Evolutionary conservation across 306 rosid species (phyloP), one percentile per base, ranked within the genome.

Genomic region (Vigna angularis): DNA sequence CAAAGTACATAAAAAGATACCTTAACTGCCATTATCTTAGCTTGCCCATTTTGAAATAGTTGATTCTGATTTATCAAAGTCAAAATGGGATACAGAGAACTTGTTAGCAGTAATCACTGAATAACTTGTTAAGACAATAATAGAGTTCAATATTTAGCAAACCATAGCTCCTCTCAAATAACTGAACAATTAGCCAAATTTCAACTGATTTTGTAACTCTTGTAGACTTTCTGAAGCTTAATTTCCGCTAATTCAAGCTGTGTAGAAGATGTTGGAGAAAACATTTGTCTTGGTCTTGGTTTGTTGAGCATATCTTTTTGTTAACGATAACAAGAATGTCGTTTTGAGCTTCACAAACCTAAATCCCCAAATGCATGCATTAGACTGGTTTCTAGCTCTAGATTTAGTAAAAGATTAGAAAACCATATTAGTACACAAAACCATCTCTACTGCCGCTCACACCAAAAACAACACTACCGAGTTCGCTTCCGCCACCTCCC

Each of bases 131-230:
- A 12, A 22, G 56, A 42, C 14, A 17, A 15, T 3, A 32, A 16
- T 4, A 45, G 22, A 73, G 14, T 63, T 78, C 66, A 24, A 26
- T 62, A 63, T 7, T 40, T 63, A 77, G 76, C 90, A 28, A 49
- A 93, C 97, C 96, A 93, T 16, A 90, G 88, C 83, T 90, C 93
- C 79, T 93, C 97, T 2, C 91, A 87, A 17, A 91, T 87, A 38
- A 93, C 90, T 14, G 93, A 97, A 62, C 92, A 87, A 73, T 93
- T 96, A 17, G 96, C 96, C 7, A 93, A 86, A 51, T 73, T 89
- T 75, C 97, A 79, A 65, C 97, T 81, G 3, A 89, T 93, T 70
- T 88, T 44, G 81, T 90, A 91, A 69, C 97, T 83, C 89, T 73
- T 91, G 83, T 90, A 91, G 64, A 89, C 82, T 73, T 93, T 44